Conservation (phyloP, 2,329 filamentous ascomycete species). For the Phyllosticta citribraziliensis region DNA sequence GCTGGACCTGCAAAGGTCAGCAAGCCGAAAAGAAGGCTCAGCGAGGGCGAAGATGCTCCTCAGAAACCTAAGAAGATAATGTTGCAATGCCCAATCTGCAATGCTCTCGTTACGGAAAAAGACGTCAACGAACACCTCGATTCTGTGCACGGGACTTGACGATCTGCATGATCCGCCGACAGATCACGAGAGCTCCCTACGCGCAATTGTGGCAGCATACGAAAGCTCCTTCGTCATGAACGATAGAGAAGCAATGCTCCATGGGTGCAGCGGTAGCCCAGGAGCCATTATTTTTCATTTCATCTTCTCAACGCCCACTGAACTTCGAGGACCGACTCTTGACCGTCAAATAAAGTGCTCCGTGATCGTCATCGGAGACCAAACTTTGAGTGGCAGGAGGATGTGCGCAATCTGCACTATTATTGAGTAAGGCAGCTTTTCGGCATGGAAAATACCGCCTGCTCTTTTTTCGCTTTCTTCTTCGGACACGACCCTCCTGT, state of each 20-base stretch:
- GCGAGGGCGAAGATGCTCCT: constrained; percentile 8
- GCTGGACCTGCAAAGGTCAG: not conserved
- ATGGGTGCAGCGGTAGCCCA: too few relatives aligned
- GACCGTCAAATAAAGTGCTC: not conserved
- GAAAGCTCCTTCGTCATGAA: too few relatives aligned
- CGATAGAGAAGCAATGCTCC: too few relatives aligned
- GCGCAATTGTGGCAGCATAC: too few relatives aligned
- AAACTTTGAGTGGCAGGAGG: not conserved
- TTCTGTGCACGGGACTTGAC: constrained; percentile 4
- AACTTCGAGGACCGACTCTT: not conserved
- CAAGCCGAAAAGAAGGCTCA: constrained; percentile 17
- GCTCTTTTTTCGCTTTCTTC: not conserved
- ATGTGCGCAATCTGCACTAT: not conserved
- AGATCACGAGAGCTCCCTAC: not conserved
- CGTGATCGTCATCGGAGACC: not conserved
- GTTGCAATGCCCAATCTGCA: constrained; percentile 33
- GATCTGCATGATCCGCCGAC: constrained; percentile 4
- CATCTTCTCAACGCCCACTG: too few relatives aligned
- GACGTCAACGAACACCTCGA: constrained; percentile 34
- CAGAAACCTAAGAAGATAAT: constrained; percentile 15
- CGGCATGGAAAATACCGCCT: not conserved
- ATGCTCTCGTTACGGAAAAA: constrained; percentile 18
- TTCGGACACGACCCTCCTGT: not conserved
- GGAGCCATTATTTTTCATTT: too few relatives aligned
- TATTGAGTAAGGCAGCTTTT: not conserved